phyloP scores from a whole-genome alignment of 2,329 filamentous ascomycete species.

The Aureobasidium uvarum region DNA sequence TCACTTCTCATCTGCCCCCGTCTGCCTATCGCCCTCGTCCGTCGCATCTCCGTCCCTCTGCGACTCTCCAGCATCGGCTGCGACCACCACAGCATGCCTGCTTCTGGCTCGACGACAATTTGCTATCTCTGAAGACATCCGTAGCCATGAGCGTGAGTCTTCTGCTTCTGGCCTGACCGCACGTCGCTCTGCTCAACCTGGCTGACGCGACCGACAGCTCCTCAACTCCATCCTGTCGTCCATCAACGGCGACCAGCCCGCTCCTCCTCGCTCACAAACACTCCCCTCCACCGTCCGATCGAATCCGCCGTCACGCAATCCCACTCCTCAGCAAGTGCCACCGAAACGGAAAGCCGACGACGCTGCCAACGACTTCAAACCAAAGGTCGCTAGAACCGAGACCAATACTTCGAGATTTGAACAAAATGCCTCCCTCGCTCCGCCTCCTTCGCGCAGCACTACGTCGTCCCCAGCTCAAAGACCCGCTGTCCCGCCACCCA shows the following conservation, averaged over 20 bases:
- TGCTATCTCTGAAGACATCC: conserved; percentile 10
- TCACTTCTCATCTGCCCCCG: not conserved
- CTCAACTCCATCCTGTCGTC: conserved; percentile 54
- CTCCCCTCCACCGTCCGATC: not conserved
- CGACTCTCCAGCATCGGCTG: conserved; percentile 6
- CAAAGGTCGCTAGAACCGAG: conserved; percentile 39
- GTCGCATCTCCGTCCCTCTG: not conserved
- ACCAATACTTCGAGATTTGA: conserved; percentile 36
- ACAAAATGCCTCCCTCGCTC: conserved; percentile 34
- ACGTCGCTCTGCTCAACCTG: not conserved
- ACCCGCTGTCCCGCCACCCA: conserved; percentile 23
- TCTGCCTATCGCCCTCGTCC: not conserved
- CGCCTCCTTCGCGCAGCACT: conserved; percentile 30
- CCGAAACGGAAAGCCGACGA: conserved; percentile 42
- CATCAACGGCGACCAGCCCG: conserved; percentile 43
- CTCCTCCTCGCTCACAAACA: conserved; percentile 22
- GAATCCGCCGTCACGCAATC: conserved; percentile 28
- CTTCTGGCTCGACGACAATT: conserved; percentile 3
- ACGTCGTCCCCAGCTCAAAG: conserved; percentile 28
- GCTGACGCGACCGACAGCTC: conserved; percentile 41
- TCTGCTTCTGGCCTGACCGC: not conserved
- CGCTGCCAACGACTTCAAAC: conserved; percentile 37
- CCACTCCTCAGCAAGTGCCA: conserved; percentile 31
- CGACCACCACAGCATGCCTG: conserved; percentile 17
- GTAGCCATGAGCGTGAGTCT: conserved; percentile 30